Conservation (phyloP, 2,329 filamentous ascomycete genomes). For the Westerdykella sp. region DNA sequence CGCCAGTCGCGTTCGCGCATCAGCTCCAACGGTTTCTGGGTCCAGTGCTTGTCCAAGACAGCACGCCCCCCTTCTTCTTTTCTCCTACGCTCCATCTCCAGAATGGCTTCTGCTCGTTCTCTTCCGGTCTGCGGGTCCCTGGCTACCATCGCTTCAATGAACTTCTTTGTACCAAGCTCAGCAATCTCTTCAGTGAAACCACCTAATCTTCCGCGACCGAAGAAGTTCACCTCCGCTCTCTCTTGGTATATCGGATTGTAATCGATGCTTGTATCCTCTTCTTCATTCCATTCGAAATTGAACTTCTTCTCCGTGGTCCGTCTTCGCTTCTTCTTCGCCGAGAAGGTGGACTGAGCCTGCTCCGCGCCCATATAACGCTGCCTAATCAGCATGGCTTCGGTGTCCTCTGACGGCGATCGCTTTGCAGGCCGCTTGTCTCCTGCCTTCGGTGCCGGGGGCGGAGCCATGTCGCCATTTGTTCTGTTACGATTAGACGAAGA, state of each 20-base stretch:
- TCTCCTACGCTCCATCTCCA: slow-evolving; percentile 77
- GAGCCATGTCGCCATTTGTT: slow-evolving; percentile 46
- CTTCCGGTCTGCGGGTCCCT: slow-evolving; percentile 70
- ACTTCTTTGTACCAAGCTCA: slow-evolving; percentile 48
- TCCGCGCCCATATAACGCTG: slow-evolving; percentile 89
- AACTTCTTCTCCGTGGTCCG: slow-evolving; percentile 94
- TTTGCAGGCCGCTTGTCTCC: slow-evolving; percentile 26
- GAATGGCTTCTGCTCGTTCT: slow-evolving; percentile 68
- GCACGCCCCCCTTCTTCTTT: slow-evolving; percentile 67
- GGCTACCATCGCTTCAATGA: slow-evolving; percentile 64
- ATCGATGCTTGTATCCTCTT: slow-evolving; percentile 83
- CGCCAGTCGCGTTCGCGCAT: slow-evolving; percentile 99
- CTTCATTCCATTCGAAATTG: slow-evolving; percentile 95
- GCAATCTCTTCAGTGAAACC: slow-evolving; percentile 57
- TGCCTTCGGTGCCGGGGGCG: slow-evolving; percentile 44
- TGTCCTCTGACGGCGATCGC: slow-evolving; percentile 46
- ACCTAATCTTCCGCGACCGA: slow-evolving; percentile 60
- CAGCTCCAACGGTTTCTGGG: slow-evolving; percentile 81
- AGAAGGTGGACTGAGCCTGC: slow-evolving; percentile 80
- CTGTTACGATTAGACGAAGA: slow-evolving; percentile 47
- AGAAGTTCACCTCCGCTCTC: slow-evolving; percentile 61
- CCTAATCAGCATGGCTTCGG: slow-evolving; percentile 68
- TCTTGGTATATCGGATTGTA: slow-evolving; percentile 76
- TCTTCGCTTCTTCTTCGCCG: slow-evolving; percentile 90
- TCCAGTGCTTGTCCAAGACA: slow-evolving; percentile 88